Conservation (phyloP, 2,329 filamentous ascomycete species). For the Monosporascus sp. region DNA sequence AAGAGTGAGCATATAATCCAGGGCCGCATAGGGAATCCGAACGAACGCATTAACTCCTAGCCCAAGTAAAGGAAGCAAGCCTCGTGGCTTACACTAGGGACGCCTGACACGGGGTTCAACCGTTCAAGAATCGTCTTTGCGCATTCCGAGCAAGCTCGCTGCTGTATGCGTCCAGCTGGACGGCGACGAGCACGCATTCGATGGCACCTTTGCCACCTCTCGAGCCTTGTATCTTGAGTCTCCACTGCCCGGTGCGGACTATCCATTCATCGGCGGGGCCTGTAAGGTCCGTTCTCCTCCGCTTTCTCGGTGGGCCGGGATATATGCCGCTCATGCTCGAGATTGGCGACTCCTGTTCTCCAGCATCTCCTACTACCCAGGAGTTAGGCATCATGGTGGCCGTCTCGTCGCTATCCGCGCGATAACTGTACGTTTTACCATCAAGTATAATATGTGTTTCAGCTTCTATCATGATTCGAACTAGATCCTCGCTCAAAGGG, state of each 20-base stretch:
- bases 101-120: slow-evolving; percentile 8
- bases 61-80: background rate
- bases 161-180: slow-evolving; percentile 69
- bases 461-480: slow-evolving; percentile 58
- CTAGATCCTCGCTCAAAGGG: slow-evolving; percentile 62
- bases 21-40: no score
- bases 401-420: slow-evolving; percentile 22
- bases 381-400: slow-evolving; percentile 25
- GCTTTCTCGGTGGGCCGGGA: slow-evolving; percentile 37
- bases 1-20: no score
- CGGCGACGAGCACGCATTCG: slow-evolving; percentile 69
- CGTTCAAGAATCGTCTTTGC: slow-evolving; percentile 55
- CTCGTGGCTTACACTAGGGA: background rate
- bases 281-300: slow-evolving; percentile 36
- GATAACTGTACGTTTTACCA: slow-evolving; percentile 40
- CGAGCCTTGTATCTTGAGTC: slow-evolving; percentile 56
- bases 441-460: slow-evolving; percentile 57
- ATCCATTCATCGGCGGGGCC: slow-evolving; percentile 49
- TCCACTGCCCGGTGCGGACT: slow-evolving; percentile 66
- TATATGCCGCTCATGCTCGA: slow-evolving; percentile 20
- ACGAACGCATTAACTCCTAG: background rate
- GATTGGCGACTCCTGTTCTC: slow-evolving; percentile 27
- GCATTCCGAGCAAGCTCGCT: slow-evolving; percentile 63
- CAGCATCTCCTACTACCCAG: slow-evolving; percentile 26
- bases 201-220: slow-evolving; percentile 47